Evolutionary conservation across 1,284 basidiomycete species (phyloP), one percentile per base, ranked within the genome.

Genomic region (Afroboletus lepidellus): DNA sequence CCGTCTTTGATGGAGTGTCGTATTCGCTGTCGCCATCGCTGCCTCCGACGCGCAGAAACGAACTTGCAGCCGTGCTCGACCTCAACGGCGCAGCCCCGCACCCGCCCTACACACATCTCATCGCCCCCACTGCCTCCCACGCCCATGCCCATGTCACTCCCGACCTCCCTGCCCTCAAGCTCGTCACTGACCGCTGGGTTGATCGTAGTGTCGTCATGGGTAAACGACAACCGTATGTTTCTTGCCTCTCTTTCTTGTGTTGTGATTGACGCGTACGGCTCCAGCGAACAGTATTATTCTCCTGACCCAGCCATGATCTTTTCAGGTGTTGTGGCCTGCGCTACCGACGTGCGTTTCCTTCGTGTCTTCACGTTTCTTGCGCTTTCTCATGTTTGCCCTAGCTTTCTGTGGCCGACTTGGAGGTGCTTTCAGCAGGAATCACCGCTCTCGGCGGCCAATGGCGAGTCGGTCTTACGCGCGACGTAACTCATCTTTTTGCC

Each of bases 401-500:
- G 77, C 71, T 91, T 8, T 78, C 83, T 6, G 50, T 72, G 2
- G 64, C 80, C 7, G 91, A 94, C 67, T 71, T 80, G 36, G 90
- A 92, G 61, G 80, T 89, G 7, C 79, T 94, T 37, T 79, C 79
- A 1, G 85, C 84, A 0, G 87, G 84, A 1, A 84, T 94, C 39
- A 74, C 77, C 2, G 80, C 84, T 0, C 79, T 91, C n/a, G 92
- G 94, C 0, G 93, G 94, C 3, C 86, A 90, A 66, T 92, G 84
- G 81, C 79, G 87, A 15, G 72, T 74, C 1, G 83, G 83, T 5
- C 78, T 93, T 46, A 92, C 90, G 0, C 79, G 80, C 53, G 92
- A 95, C 57, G 86, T 93, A 34, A 94, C 92, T 1, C 92, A 95
- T 66, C 77, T 94, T 43, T 87, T 95, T 60, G 83, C 84, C 27